A percentile compares a stretch with the other conserved stretches of the same genome.
These are phyloP conservation scores for Stachybotrys chlorohalonatus DNA, from an alignment of 2,329 filamentous ascomycete genomes.

Conservation along the genomic window DNA sequence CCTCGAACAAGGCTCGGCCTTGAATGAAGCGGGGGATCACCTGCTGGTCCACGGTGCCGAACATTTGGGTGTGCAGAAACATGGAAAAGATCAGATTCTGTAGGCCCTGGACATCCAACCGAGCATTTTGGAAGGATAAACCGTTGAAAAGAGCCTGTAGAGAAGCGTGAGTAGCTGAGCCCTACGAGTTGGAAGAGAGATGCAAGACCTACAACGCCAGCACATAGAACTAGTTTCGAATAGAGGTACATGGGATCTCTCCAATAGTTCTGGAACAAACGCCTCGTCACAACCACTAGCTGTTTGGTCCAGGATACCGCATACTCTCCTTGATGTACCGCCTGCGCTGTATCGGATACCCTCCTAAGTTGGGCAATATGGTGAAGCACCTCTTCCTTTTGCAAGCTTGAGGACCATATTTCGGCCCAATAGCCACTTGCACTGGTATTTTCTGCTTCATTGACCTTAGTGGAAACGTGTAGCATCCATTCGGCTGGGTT, in stretches of 20 bases:
- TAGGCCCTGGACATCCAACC: neutral
- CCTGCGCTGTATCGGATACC: neutral
- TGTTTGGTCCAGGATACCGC: neutral
- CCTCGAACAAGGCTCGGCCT: constrained; percentile 15
- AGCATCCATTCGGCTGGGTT: neutral
- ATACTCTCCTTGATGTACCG: neutral
- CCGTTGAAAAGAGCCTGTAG: neutral
- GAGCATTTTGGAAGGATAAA: neutral
- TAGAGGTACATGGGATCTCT: neutral
- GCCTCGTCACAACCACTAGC: neutral
- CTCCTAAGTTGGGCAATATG: neutral
- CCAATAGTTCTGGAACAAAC: neutral
- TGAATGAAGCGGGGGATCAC: constrained; percentile 15
- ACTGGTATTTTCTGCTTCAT: no score
- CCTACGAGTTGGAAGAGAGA: no score
- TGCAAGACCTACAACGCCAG: neutral
- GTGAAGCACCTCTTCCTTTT: no score
- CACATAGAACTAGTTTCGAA: neutral
- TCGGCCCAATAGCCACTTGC: no score
- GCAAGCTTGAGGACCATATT: no score
- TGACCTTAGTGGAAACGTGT: neutral
- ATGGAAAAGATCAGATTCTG: neutral
- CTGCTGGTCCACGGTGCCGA: neutral
- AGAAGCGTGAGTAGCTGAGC: neutral
- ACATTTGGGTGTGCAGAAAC: neutral